Evolutionary conservation across 2,329 filamentous ascomycete genomes (phyloP), one percentile per base, ranked within the genome.

Genomic region (Penicillium glabrum): DNA sequence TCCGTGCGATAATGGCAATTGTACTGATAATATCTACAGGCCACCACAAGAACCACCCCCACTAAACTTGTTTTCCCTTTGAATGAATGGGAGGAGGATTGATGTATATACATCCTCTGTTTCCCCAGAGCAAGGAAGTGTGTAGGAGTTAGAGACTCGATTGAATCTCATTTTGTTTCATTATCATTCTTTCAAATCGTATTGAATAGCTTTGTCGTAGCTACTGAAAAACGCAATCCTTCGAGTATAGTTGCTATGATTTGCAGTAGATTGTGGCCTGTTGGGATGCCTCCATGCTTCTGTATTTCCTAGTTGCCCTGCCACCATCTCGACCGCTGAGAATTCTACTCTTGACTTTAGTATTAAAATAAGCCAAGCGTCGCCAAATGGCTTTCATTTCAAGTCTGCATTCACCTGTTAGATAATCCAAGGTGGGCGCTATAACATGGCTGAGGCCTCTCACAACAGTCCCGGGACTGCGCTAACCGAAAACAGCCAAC

Each of bases 11-110:
- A 19, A 13, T n/a, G 11, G 23, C 19, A 14, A 29, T 39, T 43
- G 19, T 31, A 52, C 37, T 51, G 46, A 58, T 61, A 48, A 64
- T 53, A 45, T 58, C 46, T 52, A 53, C 69, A 99, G 95, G 95
- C 72, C 93, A 99, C 87, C 93, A 98, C 90, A 99, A 99, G 90
- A 98, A 99, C 89, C 96, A 99, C 80, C 90, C 91, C 71, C 95
- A 99, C 85, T 99, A 96, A 82, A 74, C 60, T 58, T 31, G 41
- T 61, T 56, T 56, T 59, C 33, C 39, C 47, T 54, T 58, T 49
- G 61, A 57, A 56, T 53, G 33, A 61, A 56, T 52, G 57, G 61
- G 61, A 52, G 66, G 67, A 66, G 66, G 68, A 68, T 65, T 62
- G 66, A 69, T 77, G 74, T 76, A 77, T 70, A 77, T 75, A 76